phyloP scores from a whole-genome alignment of 345 rosid species.

The Acer negundo region DNA sequence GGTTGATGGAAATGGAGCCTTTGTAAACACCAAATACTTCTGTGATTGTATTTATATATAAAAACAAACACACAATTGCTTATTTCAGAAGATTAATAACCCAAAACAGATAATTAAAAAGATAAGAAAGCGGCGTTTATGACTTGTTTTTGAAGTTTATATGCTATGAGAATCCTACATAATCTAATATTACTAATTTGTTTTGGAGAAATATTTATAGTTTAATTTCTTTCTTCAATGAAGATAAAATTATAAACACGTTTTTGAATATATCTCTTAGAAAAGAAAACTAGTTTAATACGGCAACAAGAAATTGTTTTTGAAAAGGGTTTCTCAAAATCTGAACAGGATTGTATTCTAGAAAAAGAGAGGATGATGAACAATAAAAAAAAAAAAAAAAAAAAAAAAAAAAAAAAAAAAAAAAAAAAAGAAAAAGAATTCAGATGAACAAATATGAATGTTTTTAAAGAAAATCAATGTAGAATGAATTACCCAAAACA shows the following conservation, averaged over 20 bases:
- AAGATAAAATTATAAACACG: slow-evolving; percentile 4
- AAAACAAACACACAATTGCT: background rate
- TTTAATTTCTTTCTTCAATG: slow-evolving; percentile 22
- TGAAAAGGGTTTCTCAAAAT: background rate
- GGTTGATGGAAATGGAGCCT: background rate
- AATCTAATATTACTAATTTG: background rate
- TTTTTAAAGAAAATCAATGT: no score
- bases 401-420: background rate
- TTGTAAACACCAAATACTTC: background rate
- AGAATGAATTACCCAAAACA: background rate
- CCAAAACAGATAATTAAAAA: no score
- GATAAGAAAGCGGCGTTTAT: slow-evolving; percentile 29
- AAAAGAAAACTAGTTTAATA: background rate
- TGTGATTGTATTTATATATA: background rate
- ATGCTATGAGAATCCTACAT: background rate
- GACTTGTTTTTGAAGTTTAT: slow-evolving; percentile 10
- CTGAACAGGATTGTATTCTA: background rate
- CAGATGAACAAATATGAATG: background rate
- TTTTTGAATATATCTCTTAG: background rate
- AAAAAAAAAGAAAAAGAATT: background rate
- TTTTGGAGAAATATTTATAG: background rate
- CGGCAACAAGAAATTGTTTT: background rate
- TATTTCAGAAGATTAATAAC: background rate
- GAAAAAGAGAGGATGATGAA: background rate
- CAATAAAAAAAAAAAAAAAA: background rate